Base-by-base conservation (phyloP, 2,329 filamentous ascomycete genomes). In the Penicillium expansum region DNA sequence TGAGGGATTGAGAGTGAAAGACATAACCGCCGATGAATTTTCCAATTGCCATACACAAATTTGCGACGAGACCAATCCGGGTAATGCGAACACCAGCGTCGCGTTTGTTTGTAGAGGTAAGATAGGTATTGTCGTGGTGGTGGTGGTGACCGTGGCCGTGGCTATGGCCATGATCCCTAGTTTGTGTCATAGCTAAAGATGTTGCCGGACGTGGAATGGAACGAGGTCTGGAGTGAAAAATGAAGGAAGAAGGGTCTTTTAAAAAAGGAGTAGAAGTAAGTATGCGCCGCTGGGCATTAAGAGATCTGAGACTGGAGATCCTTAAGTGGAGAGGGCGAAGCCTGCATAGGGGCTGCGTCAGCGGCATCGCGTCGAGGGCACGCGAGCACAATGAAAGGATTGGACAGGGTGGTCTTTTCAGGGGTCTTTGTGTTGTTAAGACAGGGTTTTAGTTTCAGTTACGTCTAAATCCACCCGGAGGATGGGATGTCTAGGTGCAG, bases 21-120 rank as follows among this genome's bases (percentile, higher is more conserved):
- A 88, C 80, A 78, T 94, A 96, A 66, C 94, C 94, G 57, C 94
- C 94, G 29, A 92, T 80, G 41, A 93, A 94, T 75, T 99, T 99
- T 64, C 86, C 90, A 67, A 97, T 81, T 48, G 93, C 94, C 92
- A 99, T 97, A 70, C 87, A 87, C 52, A 97, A 80, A 74, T 99
- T 99, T 66, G 92, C 91, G 70, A 88, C 89, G 44, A 96, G 82
- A 27, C 91, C 91, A 67, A 97, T 89, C 62, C 91, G 83, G 51
- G 94, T 99, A 70, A 97, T 97, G 68, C 92, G 88, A 67, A 96
- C 95, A 63, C 91, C 91, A 48, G 94, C 92, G 76, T 99, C 94
- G 64, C 90, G 88, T 77, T 91, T 94, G 77, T 96, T 91, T 62
- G 81, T 82, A 7, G 90, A 93, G 4, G 86, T 89, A 48, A 96